phyloP scores from a whole-genome alignment of 768 basidiomycete species.

The Botryobasidium botryosum region DNA sequence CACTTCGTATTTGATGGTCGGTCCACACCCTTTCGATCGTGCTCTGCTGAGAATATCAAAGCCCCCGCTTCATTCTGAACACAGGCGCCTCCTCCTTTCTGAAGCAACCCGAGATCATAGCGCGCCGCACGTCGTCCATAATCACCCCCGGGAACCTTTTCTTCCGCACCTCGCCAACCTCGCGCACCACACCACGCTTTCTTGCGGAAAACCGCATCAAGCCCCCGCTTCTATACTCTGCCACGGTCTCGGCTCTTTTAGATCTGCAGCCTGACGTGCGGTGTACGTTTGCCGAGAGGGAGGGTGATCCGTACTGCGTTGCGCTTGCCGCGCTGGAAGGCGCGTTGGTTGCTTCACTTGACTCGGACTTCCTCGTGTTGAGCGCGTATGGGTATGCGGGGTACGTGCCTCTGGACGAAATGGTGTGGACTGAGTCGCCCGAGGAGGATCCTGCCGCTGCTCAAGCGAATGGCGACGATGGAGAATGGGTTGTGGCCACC shows the following conservation, averaged over 20 bases:
- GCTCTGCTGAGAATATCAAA: too few relatives aligned
- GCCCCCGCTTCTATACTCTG: slow-evolving; percentile 44
- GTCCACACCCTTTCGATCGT: too few relatives aligned
- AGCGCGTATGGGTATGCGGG: slow-evolving; percentile 58
- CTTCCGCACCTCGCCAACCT: slow-evolving; percentile 56
- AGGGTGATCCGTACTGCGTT: slow-evolving; percentile 59
- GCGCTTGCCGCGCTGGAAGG: slow-evolving; percentile 58
- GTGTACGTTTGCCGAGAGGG: slow-evolving; percentile 47
- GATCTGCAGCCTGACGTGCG: slow-evolving; percentile 1
- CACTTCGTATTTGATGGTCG: slow-evolving; percentile 75
- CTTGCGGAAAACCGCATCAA: slow-evolving; percentile 56
- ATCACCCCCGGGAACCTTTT: slow-evolving; percentile 53
- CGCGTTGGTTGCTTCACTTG: slow-evolving; percentile 60
- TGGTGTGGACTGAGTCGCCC: slow-evolving; percentile 38
- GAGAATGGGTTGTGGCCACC: slow-evolving; percentile 5
- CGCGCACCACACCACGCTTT: slow-evolving; percentile 49
- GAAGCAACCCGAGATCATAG: slow-evolving; percentile 39
- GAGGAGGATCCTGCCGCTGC: not conserved
- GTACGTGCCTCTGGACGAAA: slow-evolving; percentile 58
- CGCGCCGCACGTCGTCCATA: too few relatives aligned
- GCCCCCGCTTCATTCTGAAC: slow-evolving; percentile 24
- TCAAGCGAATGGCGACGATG: slow-evolving; percentile 6
- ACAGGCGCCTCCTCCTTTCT: slow-evolving; percentile 54
- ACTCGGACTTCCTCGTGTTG: slow-evolving; percentile 71
- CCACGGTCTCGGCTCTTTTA: slow-evolving; percentile 41